Percentiles rank a stretch among this genome's conserved stretches.
Conservation (phyloP, 2,329 filamentous ascomycete species). For the Fusarium subglutinans region DNA sequence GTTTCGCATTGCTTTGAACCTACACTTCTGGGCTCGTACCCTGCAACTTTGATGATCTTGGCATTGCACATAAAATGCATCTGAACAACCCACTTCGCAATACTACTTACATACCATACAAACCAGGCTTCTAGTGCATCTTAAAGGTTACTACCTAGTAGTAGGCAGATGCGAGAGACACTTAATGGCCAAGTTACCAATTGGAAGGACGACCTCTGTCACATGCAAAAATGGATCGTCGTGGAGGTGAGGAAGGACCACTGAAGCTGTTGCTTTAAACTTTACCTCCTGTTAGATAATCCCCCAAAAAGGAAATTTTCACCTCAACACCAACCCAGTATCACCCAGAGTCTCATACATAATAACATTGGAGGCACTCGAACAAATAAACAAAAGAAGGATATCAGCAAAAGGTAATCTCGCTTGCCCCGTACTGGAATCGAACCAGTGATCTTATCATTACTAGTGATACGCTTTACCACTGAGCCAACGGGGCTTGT, state of each 20-base stretch:
- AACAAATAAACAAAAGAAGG: not conserved
- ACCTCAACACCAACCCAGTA: not conserved
- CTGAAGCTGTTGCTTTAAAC: not conserved
- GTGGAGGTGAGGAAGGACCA: not conserved
- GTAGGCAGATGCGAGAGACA: not conserved
- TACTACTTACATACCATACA: not conserved
- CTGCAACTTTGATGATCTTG: not conserved
- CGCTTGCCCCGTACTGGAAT: constrained; percentile 46
- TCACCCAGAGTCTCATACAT: not conserved
- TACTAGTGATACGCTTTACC: constrained; percentile 50
- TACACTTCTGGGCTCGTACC: not conserved
- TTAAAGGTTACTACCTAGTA: too few relatives aligned
- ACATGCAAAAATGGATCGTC: not conserved
- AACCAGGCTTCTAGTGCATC: not conserved
- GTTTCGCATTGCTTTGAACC: not conserved
- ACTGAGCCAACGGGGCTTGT: constrained; percentile 46
- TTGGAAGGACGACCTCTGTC: not conserved
- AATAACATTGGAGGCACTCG: not conserved
- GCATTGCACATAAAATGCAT: not conserved
- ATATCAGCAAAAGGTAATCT: not conserved
- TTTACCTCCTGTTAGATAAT: not conserved
- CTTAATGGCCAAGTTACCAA: not conserved
- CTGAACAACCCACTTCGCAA: not conserved
- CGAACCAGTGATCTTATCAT: constrained; percentile 50
- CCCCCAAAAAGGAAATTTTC: not conserved